Evolutionary conservation across 208 protist genomes (phyloP), one percentile per base, ranked within the genome.

Genomic region (Trichomonas tenax): DNA sequence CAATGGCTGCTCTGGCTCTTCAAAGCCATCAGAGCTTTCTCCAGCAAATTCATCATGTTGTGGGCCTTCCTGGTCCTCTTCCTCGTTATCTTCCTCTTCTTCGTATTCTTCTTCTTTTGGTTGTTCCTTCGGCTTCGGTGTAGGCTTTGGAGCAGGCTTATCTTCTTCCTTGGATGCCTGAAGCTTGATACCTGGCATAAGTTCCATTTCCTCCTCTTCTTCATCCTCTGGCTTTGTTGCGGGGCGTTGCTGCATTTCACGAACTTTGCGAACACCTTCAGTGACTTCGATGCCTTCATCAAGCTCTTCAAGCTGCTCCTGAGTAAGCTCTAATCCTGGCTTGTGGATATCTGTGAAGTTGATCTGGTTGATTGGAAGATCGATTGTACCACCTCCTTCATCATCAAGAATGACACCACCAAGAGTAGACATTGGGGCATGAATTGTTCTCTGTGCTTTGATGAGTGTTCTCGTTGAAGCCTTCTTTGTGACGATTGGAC

Each of bases 381-480:
- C 97, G 96, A 99, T 98, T 97, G 99, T 99, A 95, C 58, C 58
- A 99, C 98, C 45, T 63, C 98, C 98, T 97, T 99, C 99, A 63
- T 99, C 98, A 97, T 99, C 99, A 97, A 99, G 99, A 72, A 98
- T 98, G 96, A 99, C 98, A 63, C 98, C 99, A 86, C 99, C 99
- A 40, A 99, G 97, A 97, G 99, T 98, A 97, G 98, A 98, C 98
- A 99, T 99, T 40, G 99, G 99, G 41, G 99, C 99, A 97, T 99
- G 99, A 0, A 99, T 96, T 58, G 98, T 97, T 97, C 99, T 99
- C 49, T 98, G 97, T 38, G 41, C 14, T 21, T 93, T 41, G 82
- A 97, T 98, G 4, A 99, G 23, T 63, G 90, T 44, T 89, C 82
- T 44, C 46, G 38, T 38, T 88, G 95, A 49, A 48, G n/a, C 34